Evolutionary conservation across 352 stramenopile genomes (phyloP).

Genomic region (Thalassiosira allenii): DNA sequence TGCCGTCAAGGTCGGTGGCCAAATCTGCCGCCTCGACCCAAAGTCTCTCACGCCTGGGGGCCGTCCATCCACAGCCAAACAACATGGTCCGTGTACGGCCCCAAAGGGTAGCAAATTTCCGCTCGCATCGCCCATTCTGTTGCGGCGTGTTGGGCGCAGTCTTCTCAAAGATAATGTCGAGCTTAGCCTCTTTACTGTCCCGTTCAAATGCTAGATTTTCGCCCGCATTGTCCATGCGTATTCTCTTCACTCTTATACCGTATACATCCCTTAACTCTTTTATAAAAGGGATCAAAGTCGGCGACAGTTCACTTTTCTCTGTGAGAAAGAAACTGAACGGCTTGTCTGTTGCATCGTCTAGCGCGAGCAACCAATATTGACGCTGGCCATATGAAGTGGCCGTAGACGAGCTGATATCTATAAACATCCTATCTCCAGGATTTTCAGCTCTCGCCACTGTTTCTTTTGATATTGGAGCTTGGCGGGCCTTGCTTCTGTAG

Average conservation of each 20-base stretch:
- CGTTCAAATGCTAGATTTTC: constrained; percentile 42
- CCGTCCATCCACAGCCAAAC: not conserved
- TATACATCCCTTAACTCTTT: constrained; percentile 24
- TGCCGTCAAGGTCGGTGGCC: too few species aligned
- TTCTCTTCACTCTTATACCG: constrained; percentile 21
- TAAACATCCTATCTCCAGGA: constrained; percentile 45
- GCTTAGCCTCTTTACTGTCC: constrained; percentile 1
- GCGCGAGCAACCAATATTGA: constrained; percentile 13
- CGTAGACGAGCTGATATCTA: constrained; percentile 46
- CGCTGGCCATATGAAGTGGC: too few species aligned
- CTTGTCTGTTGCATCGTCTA: constrained; percentile 35
- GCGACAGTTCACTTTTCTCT: constrained; percentile 21
- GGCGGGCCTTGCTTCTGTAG: constrained; percentile 38
- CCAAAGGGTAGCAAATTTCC: too few species aligned
- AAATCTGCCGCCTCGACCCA: too few species aligned
- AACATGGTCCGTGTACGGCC: too few species aligned
- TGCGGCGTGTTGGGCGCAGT: constrained; percentile 63
- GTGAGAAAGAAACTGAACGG: constrained; percentile 34
- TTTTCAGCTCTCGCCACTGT: not conserved
- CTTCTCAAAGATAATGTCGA: constrained; percentile 52
- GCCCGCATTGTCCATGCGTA: constrained; percentile 61
- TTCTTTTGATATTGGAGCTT: constrained; percentile 33
- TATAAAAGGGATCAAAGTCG: not conserved
- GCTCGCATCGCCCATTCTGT: constrained; percentile 41
- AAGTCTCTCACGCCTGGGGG: too few species aligned